Base-by-base conservation (phyloP, 208 protist species). In the Trypanosoma mega region DNA sequence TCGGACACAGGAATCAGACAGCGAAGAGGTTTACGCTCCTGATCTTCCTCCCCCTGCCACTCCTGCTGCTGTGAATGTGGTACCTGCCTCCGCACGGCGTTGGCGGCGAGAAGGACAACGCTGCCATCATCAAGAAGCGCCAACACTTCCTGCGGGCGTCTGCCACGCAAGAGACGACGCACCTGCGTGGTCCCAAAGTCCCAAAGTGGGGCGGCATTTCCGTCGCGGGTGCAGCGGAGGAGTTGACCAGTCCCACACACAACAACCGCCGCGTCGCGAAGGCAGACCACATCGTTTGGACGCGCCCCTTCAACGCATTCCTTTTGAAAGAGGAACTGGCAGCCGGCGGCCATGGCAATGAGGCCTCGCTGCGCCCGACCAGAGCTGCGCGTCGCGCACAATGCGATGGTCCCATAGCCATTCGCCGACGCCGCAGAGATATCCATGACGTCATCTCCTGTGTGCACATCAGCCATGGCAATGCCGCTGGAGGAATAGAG, bases 401-500 rank as follows among this genome's bases (percentile, higher is more conserved):
- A 62, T 9, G 43, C 54, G 14, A 58, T 45, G 21, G 63, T 12
- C 6, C 34, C 34, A 16, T 6, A 16, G 6, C 8, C 64, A 63
- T 53, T 39, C 4, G 53, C 33, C 3, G 37, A 24, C 37, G 55
- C 63, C 8, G n/a, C 51, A 46, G 63, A 29, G 6, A 45, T 41
- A 18, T 26, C 41, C 16, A 54, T 23, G 33, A 21, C 56, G 18
- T 39, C 50, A 16, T 33, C 39, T 2, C 24, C 34, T 20, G 16
- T 20, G 20, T 68, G 37, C 55, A 78, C 72, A 53, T 85, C 74
- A 0, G 77, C 55, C 3, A 90, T 49, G 0, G 76, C 58, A 26
- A 76, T 70, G 29, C 84, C 77, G 11, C 80, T 82, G 7, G 58
- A 60, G 21, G 85, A 85, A 50, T 83, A 82, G 20, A 84, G 61